Evolutionary conservation across 2,329 filamentous ascomycete genomes (phyloP).

Genomic region (Diaporthe aspalathi): DNA sequence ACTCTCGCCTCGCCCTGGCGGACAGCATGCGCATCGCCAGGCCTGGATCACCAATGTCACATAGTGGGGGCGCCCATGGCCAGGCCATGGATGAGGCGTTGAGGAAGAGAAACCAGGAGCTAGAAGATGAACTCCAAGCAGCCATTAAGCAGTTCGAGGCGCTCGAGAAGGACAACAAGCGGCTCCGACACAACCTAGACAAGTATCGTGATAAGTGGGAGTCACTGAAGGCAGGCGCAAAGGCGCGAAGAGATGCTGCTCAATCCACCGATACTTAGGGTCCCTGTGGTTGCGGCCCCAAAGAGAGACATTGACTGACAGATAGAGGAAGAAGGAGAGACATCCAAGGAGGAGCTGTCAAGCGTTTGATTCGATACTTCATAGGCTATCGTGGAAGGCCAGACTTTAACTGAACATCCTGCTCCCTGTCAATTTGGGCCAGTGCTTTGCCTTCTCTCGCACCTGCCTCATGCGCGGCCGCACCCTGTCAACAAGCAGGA

Average conservation of each 20-base stretch:
- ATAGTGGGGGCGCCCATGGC: slow-evolving; percentile 44
- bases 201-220: slow-evolving; percentile 73
- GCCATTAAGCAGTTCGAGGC: slow-evolving; percentile 71
- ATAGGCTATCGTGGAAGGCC: not conserved
- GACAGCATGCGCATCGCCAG: slow-evolving; percentile 79
- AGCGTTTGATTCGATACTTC: not conserved
- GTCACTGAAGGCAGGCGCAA: slow-evolving; percentile 69
- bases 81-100: slow-evolving; percentile 59
- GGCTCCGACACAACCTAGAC: slow-evolving; percentile 65
- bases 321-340: too few relatives aligned
- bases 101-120: slow-evolving; percentile 66
- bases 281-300: not conserved
- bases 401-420: not conserved
- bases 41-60: slow-evolving; percentile 63
- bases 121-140: slow-evolving; percentile 74
- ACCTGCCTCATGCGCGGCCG: not conserved
- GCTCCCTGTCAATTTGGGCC: not conserved
- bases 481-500: not conserved
- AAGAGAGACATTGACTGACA: too few relatives aligned
- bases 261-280: slow-evolving; percentile 35
- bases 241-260: slow-evolving; percentile 61
- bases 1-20: slow-evolving; percentile 84
- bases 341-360: not conserved
- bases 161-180: slow-evolving; percentile 71
- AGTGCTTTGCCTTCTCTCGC: not conserved